Base-by-base conservation (phyloP, 1,284 basidiomycete species). In the Ganoderma leucocontextum region DNA sequence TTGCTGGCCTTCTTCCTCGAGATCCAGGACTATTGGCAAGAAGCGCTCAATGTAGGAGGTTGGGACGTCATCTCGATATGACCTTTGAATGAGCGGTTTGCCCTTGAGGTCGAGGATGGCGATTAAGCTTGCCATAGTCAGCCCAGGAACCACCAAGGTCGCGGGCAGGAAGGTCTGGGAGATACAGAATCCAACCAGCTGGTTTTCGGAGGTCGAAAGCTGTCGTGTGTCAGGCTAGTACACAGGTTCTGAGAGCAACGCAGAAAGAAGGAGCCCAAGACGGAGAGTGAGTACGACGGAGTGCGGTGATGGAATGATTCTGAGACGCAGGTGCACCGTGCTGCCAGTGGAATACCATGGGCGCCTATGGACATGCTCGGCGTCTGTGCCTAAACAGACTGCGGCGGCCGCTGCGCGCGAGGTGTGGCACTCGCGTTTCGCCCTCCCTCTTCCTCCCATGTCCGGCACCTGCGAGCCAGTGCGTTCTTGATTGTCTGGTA, bases 81-180 rank as follows among this genome's bases (percentile, higher is more conserved):
- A 94, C n/a, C 97, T 88, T 80, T 99, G 97, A 75, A 99, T 99
- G 66, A 99, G 89, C 38, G 97, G 95, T 82, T 99, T 99, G 77
- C 97, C 97, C 85, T 99, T 99, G 81, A 99, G 90, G 82, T 99
- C 97, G 77, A 98, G 92, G 76, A 99, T 98, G 59, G 97, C 96
- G 73, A 99, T 91, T 66, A 95, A 84, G 71, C 85, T 86, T 58
- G 87, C 86, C 87, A 88, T 88, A n/a, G 55, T 52, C 49, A 33
- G 47, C 39, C 25, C 7, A 13, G 36, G 12, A 7, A 36, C 39
- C 22, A 59, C 22, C n/a, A 22, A 13, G 4, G 57, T 36, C 59
- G 47, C 1, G 22, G 22, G 41, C 12, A 19, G 22, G 33, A 39
- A 6, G 44, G 10, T 22, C 17, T 29, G 6, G 13, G 5, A 35